Base-by-base conservation (phyloP, 2,329 filamentous ascomycete genomes). In the Verticillium nubilum region DNA sequence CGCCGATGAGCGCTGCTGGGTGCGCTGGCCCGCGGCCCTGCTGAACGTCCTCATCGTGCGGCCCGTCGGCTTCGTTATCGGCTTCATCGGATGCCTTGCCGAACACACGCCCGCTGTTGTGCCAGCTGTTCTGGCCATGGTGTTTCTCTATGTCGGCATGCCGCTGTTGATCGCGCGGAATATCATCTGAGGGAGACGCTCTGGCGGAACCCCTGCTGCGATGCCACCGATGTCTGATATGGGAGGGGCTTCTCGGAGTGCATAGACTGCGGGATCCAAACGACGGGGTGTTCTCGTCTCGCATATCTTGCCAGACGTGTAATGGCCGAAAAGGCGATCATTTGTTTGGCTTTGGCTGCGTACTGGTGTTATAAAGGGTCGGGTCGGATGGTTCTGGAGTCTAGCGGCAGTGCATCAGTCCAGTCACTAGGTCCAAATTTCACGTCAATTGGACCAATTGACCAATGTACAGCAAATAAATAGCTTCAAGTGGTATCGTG, bases 401-500 rank as follows among this genome's bases (percentile, higher is more conserved):
- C 42, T 50, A 19, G 42, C 42, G 42, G 25, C 42, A 19, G 42
- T 19, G 19, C 7, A 12, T 12, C 19, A 25, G 4, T 50, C 9
- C 9, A 19, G 42, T 37, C 15, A 37, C n/a, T 33, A 33, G 17
- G n/a, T 19, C 10, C 6, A 9, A 50, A 7, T 50, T 12, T 50
- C 42, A 50, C 42, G 42, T 50, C n/a, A 50, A 50, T 50, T 26
- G 42, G 13, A 13, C 29, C 29, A 31, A 31, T 31, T 1, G 29
- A 7, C 6, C 13, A 31, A 2, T 9, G 29, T 31, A 31, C 29
- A 31, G 13, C 29, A 31, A 31, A 9, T 9, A 17, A 37, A 12
- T 25, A 12, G 42, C 19, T 50, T 50, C 25, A 50, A 50, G 42
- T 50, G 54, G 54, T 56, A 56, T 56, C 54, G 54, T 56, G 42